Conservation (phyloP, 176 grass and related monocot genomes). For the Carex parvula region DNA sequence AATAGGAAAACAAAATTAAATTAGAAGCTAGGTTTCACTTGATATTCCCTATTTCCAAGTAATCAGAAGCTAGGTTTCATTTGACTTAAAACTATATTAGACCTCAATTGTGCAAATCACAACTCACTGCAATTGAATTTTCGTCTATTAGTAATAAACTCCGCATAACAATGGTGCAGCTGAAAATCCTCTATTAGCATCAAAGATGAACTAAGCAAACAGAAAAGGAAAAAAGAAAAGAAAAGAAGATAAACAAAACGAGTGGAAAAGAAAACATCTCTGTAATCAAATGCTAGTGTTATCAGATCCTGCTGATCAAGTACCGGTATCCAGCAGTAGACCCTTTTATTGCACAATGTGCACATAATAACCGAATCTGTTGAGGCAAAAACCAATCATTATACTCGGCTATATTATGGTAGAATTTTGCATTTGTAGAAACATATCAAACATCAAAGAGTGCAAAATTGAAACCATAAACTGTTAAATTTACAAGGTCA, state of each 20-base stretch:
- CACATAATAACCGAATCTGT: background rate
- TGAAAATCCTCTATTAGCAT: background rate
- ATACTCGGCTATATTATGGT: background rate
- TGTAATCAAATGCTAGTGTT: no score
- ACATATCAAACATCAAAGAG: background rate
- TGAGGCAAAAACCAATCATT: background rate
- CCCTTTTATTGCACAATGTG: background rate
- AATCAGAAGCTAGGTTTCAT: background rate
- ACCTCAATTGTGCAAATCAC: background rate
- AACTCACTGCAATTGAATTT: background rate
- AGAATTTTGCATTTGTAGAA: background rate
- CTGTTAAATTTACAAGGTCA: background rate
- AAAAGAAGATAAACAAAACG: no score
- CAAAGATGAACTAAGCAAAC: no score
- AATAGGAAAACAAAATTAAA: background rate
- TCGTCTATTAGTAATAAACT: background rate
- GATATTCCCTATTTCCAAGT: background rate
- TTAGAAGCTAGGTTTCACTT: slow-evolving; percentile 5
- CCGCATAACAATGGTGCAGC: background rate
- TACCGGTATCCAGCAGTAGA: background rate
- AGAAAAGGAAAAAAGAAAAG: no score
- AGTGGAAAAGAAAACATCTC: no score
- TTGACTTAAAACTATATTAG: background rate
- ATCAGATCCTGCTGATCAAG: background rate
- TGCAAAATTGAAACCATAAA: background rate